Base-by-base conservation (phyloP, 2,329 filamentous ascomycete species). In the Lomentospora prolificans region DNA sequence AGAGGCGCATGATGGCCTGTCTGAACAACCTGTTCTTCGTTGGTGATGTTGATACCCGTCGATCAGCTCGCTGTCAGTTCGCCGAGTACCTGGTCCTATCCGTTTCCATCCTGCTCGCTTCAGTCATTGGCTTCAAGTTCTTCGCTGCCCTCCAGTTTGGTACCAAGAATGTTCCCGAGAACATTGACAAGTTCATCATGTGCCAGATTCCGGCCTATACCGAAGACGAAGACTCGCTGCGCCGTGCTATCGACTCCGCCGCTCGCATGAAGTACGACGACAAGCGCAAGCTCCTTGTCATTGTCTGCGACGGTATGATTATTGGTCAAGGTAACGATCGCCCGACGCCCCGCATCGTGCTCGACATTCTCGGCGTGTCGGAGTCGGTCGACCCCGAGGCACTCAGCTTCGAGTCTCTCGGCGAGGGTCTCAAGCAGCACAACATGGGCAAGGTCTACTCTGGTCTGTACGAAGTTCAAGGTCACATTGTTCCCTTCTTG, bases 391-490 rank as follows among this genome's bases (percentile, higher is more conserved):
- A 99, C 65, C 94, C 95, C 0, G 92, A 97, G 68, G 90, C 94
- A 2, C 78, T 99, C 57, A 96, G 90, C 77, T 99, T 99, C 64
- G 92, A 99, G 69, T 92, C 90, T 66, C 81, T 99, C 33, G 94
- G 94, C 58, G 92, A 97, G 72, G 94, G 94, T 67, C 82, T 87
- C 73, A 96, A 95, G 74, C 94, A 97, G 70, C 94, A 97, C 77
- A 99, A 99, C 71, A 97, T 97, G 92, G 94, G 89, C 70, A 99
- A 99, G 72, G 84, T 96, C 61, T 99, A 99, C 73, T 96, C 94
- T 19, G 94, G 94, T 66, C 78, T 99, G 4, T 99, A 99, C 69
- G 94, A 99, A 72, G 91, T 96, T 5, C 89, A 96, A 67, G 94
- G 94, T 60, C 92, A 99, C 67, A 97, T 99, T 62, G 94, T 99